phyloP scores from a whole-genome alignment of 2,329 filamentous ascomycete genomes.

The Rhinocladiella similis region DNA sequence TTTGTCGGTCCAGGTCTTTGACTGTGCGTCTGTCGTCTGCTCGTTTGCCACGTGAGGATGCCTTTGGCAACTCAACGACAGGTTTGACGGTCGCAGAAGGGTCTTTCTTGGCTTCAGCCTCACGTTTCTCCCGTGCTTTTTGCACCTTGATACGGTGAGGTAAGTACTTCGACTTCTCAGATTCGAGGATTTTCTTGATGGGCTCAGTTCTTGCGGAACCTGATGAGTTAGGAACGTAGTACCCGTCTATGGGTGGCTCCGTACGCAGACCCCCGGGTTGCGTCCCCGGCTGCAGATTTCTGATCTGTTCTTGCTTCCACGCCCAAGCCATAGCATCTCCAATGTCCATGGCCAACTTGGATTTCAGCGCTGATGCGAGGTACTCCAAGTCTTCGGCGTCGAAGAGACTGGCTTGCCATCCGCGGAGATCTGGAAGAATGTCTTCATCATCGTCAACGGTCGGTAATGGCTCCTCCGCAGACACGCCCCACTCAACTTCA shows the following conservation, averaged over 20 bases:
- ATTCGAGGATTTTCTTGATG: slow-evolving; percentile 91
- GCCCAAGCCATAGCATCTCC: slow-evolving; percentile 64
- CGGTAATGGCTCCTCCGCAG: slow-evolving; percentile 58
- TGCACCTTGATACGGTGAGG: slow-evolving; percentile 97
- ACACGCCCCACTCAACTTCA: slow-evolving; percentile 62
- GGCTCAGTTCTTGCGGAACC: slow-evolving; percentile 91
- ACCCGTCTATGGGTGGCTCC: slow-evolving; percentile 54
- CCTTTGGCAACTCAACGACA: slow-evolving; percentile 79
- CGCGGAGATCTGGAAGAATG: slow-evolving; percentile 68
- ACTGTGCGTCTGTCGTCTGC: slow-evolving; percentile 94
- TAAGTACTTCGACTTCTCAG: slow-evolving; percentile 96
- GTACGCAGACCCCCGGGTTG: slow-evolving; percentile 34
- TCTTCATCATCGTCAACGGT: slow-evolving; percentile 67
- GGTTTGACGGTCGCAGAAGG: slow-evolving; percentile 66
- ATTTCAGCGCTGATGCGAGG: slow-evolving; percentile 54
- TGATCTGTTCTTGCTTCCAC: slow-evolving; percentile 72
- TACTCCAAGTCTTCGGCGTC: slow-evolving; percentile 64
- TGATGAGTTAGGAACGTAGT: slow-evolving; percentile 82
- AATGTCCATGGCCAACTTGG: slow-evolving; percentile 50
- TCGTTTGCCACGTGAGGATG: slow-evolving; percentile 88
- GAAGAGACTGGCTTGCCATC: slow-evolving; percentile 68
- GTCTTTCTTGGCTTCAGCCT: slow-evolving; percentile 67
- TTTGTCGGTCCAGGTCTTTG: slow-evolving; percentile 93
- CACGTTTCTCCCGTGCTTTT: slow-evolving; percentile 85
- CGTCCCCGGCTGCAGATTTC: slow-evolving; percentile 63